Evolutionary conservation across 1,284 basidiomycete species (phyloP).

Genomic region (Rhizoctonia solani): DNA sequence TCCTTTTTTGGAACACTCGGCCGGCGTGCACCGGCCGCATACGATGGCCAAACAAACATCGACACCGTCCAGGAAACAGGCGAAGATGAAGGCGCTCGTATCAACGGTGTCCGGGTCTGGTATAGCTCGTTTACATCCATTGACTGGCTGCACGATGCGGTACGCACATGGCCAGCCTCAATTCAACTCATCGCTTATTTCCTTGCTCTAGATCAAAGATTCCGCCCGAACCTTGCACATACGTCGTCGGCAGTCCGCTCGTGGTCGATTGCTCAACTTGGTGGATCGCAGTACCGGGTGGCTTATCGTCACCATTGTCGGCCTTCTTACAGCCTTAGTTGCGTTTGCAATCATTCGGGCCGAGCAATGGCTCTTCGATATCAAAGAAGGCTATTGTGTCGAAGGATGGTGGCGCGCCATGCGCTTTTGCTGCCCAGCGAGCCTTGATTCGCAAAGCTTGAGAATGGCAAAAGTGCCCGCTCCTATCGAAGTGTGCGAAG

Average conservation of each 20-base stretch:
- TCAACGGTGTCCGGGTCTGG: slow-evolving; percentile 90
- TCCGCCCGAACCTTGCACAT: slow-evolving; percentile 76
- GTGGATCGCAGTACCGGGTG: slow-evolving; percentile 88
- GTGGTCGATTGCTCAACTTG: slow-evolving; percentile 69
- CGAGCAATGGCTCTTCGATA: slow-evolving; percentile 91
- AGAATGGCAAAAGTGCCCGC: slow-evolving; percentile 38
- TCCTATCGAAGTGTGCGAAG: slow-evolving; percentile 54
- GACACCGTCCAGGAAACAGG: slow-evolving; percentile 44
- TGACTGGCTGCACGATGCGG: slow-evolving; percentile 90
- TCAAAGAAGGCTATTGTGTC: slow-evolving; percentile 89
- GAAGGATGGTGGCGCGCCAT: slow-evolving; percentile 74
- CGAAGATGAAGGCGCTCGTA: slow-evolving; percentile 62
- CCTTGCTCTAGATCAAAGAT: slow-evolving; percentile 69
- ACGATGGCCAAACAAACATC: slow-evolving; percentile 57
- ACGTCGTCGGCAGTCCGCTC: slow-evolving; percentile 64
- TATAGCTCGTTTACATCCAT: slow-evolving; percentile 83
- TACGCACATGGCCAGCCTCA: slow-evolving; percentile 39
- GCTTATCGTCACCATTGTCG: slow-evolving; percentile 87
- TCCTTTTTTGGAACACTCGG: slow-evolving; percentile 14
- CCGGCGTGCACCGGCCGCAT: slow-evolving; percentile 67
- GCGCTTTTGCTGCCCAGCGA: slow-evolving; percentile 75
- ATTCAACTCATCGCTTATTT: neutral
- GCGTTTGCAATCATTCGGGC: slow-evolving; percentile 87
- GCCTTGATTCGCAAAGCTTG: slow-evolving; percentile 35
- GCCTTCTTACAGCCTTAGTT: slow-evolving; percentile 79